These are phyloP conservation scores for Trypanosoma boissoni DNA, from an alignment of 208 protist genomes.

Conservation along the genomic window DNA sequence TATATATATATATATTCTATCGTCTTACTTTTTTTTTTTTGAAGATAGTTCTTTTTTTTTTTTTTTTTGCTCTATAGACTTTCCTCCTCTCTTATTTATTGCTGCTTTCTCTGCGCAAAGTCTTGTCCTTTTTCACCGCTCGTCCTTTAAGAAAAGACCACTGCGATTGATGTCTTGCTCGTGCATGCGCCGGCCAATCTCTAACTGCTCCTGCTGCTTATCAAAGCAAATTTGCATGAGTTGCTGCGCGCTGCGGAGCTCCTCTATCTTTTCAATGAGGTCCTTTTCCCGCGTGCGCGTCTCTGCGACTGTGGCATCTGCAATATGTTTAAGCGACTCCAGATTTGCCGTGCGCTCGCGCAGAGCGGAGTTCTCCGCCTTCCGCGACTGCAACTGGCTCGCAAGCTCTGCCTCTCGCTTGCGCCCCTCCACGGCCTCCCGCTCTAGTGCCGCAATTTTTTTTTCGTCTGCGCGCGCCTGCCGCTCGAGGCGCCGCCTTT, in stretches of 20 bases:
- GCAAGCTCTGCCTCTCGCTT: conserved; percentile 46
- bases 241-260: conserved; percentile 73
- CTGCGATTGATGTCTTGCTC: conserved; percentile 32
- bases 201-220: conserved; percentile 87
- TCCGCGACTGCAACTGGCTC: conserved; percentile 55
- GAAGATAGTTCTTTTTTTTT: conserved; percentile 6
- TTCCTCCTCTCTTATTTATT: background rate
- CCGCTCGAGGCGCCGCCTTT: conserved; percentile 41
- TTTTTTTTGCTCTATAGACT: background rate
- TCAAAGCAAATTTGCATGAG: conserved; percentile 90
- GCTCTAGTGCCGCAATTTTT: conserved; percentile 31
- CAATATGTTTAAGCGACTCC: conserved; percentile 82
- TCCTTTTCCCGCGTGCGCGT: conserved; percentile 65
- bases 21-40: background rate
- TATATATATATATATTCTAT: background rate
- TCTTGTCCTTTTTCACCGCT: background rate
- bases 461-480: conserved; percentile 33
- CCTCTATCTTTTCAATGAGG: conserved; percentile 74
- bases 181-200: conserved; percentile 62
- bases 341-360: conserved; percentile 80
- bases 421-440: conserved; percentile 47
- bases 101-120: background rate
- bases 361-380: conserved; percentile 59
- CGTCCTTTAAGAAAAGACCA: conserved; percentile 10
- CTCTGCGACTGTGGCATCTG: conserved; percentile 57